These are phyloP conservation scores for Sabuloglossum arenarium DNA, from an alignment of 495 filamentous ascomycete species.

Conservation along the genomic window DNA sequence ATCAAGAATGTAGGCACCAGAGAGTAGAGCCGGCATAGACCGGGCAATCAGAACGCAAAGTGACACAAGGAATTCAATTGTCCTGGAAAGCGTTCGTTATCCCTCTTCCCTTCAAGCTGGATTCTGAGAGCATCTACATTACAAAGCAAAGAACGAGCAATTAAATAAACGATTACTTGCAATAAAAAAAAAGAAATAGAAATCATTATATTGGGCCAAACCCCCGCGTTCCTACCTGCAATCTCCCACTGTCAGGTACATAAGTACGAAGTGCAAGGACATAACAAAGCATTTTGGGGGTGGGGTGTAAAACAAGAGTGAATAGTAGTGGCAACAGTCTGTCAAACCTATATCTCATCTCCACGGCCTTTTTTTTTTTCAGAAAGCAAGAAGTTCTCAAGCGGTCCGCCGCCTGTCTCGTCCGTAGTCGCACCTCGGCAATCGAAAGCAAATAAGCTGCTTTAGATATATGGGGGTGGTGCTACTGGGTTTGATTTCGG, in stretches of 20 bases:
- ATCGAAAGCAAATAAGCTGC: not conserved
- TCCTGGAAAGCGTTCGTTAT: too few relatives aligned
- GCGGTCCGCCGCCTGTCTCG: not conserved
- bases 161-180: too few relatives aligned
- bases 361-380: too few relatives aligned
- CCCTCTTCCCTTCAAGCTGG: too few relatives aligned
- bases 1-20: too few relatives aligned
- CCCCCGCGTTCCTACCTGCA: not conserved
- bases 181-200: too few relatives aligned
- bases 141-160: too few relatives aligned
- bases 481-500: not conserved
- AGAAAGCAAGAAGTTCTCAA: not conserved
- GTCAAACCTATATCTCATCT: not conserved
- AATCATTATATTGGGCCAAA: too few relatives aligned
- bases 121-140: too few relatives aligned
- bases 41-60: not conserved
- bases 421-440: not conserved
- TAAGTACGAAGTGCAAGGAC: not conserved
- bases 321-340: not conserved
- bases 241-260: not conserved
- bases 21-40: too few relatives aligned
- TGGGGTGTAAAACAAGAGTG: not conserved
- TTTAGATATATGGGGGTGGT: not conserved
- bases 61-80: not conserved
- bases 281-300: not conserved